Percentiles rank a stretch among this genome's conserved stretches.
Conservation (phyloP, 305 asterid species). For the Fraxinus floribunda region DNA sequence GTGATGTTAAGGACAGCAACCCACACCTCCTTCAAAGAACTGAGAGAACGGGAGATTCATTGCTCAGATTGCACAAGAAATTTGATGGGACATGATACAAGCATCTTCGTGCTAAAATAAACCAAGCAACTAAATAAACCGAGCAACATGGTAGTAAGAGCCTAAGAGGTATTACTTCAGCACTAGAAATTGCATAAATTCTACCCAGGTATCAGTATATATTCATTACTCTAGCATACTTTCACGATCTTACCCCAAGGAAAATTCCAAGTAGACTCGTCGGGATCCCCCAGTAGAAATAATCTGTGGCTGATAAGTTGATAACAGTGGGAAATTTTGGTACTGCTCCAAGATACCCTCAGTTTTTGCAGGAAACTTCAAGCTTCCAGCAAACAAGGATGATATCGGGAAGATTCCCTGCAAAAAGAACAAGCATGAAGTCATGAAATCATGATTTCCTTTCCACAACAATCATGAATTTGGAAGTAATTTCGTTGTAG, state of each 20-base stretch:
- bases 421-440: constrained; percentile 20
- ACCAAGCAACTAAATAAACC: background rate
- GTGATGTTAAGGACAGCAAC: constrained; percentile 89
- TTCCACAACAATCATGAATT: constrained; percentile 12
- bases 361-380: constrained; percentile 62
- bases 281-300: constrained; percentile 50
- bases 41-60: constrained; percentile 36
- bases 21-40: constrained; percentile 89
- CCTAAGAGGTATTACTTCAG: background rate
- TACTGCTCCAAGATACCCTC: constrained; percentile 54
- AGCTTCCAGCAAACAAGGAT: constrained; percentile 64
- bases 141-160: background rate
- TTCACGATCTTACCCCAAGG: constrained; percentile 61
- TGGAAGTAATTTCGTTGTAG: constrained; percentile 3
- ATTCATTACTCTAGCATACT: constrained; percentile 1
- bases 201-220: background rate
- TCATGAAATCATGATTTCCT: background rate
- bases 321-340: constrained; percentile 54
- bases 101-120: constrained; percentile 2
- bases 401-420: constrained; percentile 91
- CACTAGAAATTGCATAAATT: background rate
- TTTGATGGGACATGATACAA: background rate
- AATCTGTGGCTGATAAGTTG: constrained; percentile 36
- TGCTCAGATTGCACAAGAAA: background rate
- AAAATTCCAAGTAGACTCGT: constrained; percentile 70